Base-by-base conservation (phyloP, 805 yeast species). In the Maudiozyma bulderi region DNA sequence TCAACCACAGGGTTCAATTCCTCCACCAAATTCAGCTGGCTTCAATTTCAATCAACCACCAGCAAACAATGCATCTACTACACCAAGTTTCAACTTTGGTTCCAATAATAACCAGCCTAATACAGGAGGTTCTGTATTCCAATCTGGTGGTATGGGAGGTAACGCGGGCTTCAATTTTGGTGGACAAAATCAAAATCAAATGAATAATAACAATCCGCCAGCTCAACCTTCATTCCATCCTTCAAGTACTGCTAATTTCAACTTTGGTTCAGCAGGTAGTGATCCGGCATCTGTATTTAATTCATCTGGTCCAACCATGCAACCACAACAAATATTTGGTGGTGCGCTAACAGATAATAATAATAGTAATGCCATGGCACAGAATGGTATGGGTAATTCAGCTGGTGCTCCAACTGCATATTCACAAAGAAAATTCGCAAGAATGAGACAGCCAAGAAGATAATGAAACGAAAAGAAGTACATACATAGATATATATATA, bases 361-460 rank as follows among this genome's bases (percentile, higher is more conserved):
- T 20, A 15, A 46, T 13, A 15, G 38, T 5, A 35, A 13, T 13
- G 15, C 7, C 6, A 35, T 35, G 38, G 38, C 13, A n/a, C 14
- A 39, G 13, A 45, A 14, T 11, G 35, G 35, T 14, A 46, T 30
- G 37, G 43, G 8, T 30, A 31, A 8, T 26, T 26, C 8, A n/a
- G 33, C 29, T 20, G 31, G 15, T 8, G 15, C 46, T 6, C 45
- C 47, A 32, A 46, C 50, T 26, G 50, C 48, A 28, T 43, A 15
- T 31, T 30, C 46, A 29, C 44, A 44, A 14, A 43, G 43, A 20
- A 60, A 67, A 39, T 40, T 63, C 20, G 67, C 67, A 15, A 56
- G 68, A 46, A 62, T 62, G 66, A 58, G 66, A 50, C 55, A 52
- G 15, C 50, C 63, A 29, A 58, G 66, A 51, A 57, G 68, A 33